Conservation (phyloP, 1,139 yeast species). For the Protomyces inundatus region DNA sequence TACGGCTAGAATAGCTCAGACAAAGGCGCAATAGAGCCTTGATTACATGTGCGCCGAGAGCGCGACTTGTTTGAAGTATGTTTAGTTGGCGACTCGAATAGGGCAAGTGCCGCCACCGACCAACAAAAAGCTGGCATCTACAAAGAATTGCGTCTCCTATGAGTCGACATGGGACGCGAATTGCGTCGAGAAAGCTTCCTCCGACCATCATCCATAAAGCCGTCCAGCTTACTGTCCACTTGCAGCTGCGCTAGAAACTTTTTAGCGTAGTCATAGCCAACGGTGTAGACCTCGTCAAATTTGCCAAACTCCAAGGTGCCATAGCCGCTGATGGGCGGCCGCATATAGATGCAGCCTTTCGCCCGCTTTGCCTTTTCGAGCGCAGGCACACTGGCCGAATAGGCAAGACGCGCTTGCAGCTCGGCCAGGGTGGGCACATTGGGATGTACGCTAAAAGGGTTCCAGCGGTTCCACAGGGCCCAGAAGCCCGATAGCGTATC, state of each 20-base stretch:
- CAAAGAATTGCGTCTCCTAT: background rate
- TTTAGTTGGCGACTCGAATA: too few relatives aligned
- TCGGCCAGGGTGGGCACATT: conserved; percentile 93
- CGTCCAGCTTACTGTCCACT: conserved; percentile 46
- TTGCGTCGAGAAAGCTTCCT: background rate
- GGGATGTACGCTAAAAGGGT: conserved; percentile 82
- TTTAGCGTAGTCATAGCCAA: conserved; percentile 73
- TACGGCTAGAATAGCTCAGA: background rate
- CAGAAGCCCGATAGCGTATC: conserved; percentile 89
- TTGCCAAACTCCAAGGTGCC: conserved; percentile 90
- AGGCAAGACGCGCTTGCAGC: conserved; percentile 62
- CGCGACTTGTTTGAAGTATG: too few relatives aligned
- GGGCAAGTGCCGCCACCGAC: too few relatives aligned
- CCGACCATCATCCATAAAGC: background rate
- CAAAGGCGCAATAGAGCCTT: background rate
- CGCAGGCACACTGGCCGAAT: conserved; percentile 92
- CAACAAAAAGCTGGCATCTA: background rate
- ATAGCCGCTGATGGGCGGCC: conserved; percentile 90
- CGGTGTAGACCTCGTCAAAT: conserved; percentile 76
- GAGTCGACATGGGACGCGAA: background rate
- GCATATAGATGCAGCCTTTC: conserved; percentile 79
- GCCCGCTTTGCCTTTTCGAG: conserved; percentile 77
- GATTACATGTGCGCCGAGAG: too few relatives aligned
- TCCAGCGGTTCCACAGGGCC: conserved; percentile 84
- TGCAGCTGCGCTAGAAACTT: conserved; percentile 53